phyloP scores from a whole-genome alignment of 441 rosid genomes.

The Croton setiger region DNA sequence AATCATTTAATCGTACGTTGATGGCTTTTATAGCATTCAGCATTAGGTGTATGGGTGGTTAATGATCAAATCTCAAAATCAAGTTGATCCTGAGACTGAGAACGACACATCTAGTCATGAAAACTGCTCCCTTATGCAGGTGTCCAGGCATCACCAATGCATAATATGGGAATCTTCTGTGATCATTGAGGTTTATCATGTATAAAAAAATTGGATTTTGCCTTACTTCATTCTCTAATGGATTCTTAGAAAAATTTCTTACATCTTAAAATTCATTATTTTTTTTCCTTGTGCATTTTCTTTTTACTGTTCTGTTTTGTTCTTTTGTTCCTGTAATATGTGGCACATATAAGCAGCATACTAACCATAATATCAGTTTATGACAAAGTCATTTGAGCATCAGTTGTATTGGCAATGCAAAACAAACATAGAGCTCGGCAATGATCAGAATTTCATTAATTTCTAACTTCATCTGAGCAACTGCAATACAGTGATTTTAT shows the following conservation, averaged over 20 bases:
- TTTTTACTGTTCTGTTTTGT: neutral
- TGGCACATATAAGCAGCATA: too few species aligned
- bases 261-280: neutral
- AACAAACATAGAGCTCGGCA: neutral
- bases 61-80: neutral
- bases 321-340: neutral
- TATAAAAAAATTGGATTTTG: neutral
- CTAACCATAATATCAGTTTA: neutral
- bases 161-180: neutral
- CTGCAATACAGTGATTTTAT: neutral
- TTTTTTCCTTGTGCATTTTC: neutral
- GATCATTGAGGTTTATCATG: neutral
- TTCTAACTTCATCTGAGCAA: neutral
- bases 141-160: neutral
- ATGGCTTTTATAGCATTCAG: neutral
- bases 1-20: neutral
- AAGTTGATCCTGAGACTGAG: neutral
- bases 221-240: neutral
- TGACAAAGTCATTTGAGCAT: neutral
- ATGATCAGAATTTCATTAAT: neutral
- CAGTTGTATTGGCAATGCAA: neutral
- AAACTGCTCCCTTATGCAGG: neutral
- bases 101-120: neutral
- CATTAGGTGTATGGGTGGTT: neutral
- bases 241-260: neutral